Conservation (phyloP, 2,329 filamentous ascomycete species). For the Fusarium xyrophilum region DNA sequence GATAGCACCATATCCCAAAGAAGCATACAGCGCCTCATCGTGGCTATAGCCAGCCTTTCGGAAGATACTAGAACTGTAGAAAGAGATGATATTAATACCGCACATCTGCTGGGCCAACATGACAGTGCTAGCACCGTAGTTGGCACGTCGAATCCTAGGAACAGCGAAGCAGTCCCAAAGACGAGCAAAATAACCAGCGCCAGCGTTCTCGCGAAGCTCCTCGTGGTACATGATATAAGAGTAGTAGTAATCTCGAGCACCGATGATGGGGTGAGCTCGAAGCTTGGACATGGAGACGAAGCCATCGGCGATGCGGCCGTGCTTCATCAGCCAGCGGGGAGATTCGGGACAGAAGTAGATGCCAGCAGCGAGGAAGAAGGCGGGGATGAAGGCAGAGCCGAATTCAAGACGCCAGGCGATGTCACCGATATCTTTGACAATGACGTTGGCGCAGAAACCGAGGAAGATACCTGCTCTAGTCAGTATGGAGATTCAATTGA, state of each 20-base stretch:
- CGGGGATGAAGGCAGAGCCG: constrained; percentile 67
- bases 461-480: constrained; percentile 44
- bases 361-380: constrained; percentile 58
- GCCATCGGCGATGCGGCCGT: constrained; percentile 65
- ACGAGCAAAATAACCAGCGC: constrained; percentile 54
- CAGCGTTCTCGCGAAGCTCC: constrained; percentile 49
- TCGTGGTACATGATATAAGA: constrained; percentile 53
- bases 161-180: constrained; percentile 70
- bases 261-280: constrained; percentile 61
- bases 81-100: constrained; percentile 60
- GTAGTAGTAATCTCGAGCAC: constrained; percentile 67
- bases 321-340: constrained; percentile 71
- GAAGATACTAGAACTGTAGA: constrained; percentile 26
- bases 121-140: constrained; percentile 76
- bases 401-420: constrained; percentile 55
- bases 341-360: constrained; percentile 71
- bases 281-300: constrained; percentile 62
- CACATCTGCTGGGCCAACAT: constrained; percentile 82
- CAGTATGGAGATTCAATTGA: fast-evolving
- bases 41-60: not conserved
- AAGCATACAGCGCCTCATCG: constrained; percentile 10
- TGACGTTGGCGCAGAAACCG: constrained; percentile 52
- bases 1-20: constrained; percentile 16
- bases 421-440: constrained; percentile 37
- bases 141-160: constrained; percentile 73